A percentile compares a stretch with the other conserved stretches of the same genome.
phyloP scores from a whole-genome alignment of 306 rosid genomes.

The Albizia julibrissin region DNA sequence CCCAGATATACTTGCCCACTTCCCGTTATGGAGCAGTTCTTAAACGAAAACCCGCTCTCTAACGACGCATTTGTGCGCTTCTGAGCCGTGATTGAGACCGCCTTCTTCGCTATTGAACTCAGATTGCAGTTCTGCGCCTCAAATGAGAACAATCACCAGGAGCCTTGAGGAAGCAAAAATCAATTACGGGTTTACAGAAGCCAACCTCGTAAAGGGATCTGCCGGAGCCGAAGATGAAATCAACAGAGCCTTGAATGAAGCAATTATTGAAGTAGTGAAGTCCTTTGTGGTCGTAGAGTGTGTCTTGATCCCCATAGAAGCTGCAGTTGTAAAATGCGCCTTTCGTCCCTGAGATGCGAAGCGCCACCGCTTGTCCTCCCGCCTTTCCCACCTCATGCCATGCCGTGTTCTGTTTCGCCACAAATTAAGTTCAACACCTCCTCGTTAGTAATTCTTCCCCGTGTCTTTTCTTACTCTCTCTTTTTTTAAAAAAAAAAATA shows the following conservation, averaged over 20 bases:
- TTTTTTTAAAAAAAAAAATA: not conserved
- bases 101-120: slow-evolving; percentile 57
- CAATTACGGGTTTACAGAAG: not conserved
- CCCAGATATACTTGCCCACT: slow-evolving; percentile 68
- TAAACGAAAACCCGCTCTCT: slow-evolving; percentile 77
- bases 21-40: slow-evolving; percentile 53
- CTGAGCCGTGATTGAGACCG: slow-evolving; percentile 72
- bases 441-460: not conserved
- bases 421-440: not conserved
- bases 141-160: not conserved
- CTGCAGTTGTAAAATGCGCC: slow-evolving; percentile 69
- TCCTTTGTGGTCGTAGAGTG: slow-evolving; percentile 74
- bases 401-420: slow-evolving; percentile 58
- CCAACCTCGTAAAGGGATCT: slow-evolving; percentile 69
- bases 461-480: not conserved
- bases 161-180: not conserved
- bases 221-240: slow-evolving; percentile 74
- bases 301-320: slow-evolving; percentile 71
- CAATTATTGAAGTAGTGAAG: slow-evolving; percentile 73
- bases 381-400: slow-evolving; percentile 42
- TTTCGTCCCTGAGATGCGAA: slow-evolving; percentile 65
- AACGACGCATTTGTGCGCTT: slow-evolving; percentile 52
- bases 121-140: slow-evolving; percentile 55
- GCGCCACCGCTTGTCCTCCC: slow-evolving; percentile 67
- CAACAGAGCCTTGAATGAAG: slow-evolving; percentile 72